Base-by-base conservation (phyloP, 129 eudicot genomes). In the Chrysanthemum seticuspe region DNA sequence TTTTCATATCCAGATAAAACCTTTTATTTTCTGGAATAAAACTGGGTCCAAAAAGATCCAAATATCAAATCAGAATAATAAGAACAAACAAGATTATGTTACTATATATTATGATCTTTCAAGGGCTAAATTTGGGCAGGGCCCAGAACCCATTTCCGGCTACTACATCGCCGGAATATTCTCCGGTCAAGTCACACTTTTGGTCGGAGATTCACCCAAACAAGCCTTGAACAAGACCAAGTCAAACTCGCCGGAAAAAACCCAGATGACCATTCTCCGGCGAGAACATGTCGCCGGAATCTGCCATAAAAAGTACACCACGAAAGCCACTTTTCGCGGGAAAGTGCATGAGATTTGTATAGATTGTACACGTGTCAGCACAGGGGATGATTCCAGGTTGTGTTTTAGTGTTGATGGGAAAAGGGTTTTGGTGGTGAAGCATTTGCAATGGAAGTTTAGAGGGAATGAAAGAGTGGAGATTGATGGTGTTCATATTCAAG, bases 381-480 rank as follows among this genome's bases (percentile, higher is more conserved):
- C 74, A 27, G 69, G 77, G 1, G 85, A 82, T 2, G 91, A 84
- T 27, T 79, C 89, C 10, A 78, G 85, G 8, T 44, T 91, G 8
- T 65, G 16, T 2, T 78, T 91, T 40, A 59, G 63, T 16, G 79
- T 91, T 1, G 95, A 88, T 72, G 44, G 47, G 69, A 84, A 86
- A 34, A 76, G 85, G 77, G 90, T 86, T 0, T n/a, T 91, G 13
- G 75, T 78, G 2, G 75, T 91, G 0, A 91, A 84, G 80, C 91
- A 91, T 61, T 52, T 91, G 14, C 81, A 82, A 75, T 91, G 97
- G 97, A 91, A 91, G 8, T 91, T 91, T 48, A 72, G 97, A 36
- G 95, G 95, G 0, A 88, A 85, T 31, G 91, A 88, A 34, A 71
- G 88, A 14, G 81, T 91, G 6, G 85, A 91, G 51, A 78, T 87